phyloP scores from a whole-genome alignment of 768 basidiomycete genomes.

The Scleroderma bovista region DNA sequence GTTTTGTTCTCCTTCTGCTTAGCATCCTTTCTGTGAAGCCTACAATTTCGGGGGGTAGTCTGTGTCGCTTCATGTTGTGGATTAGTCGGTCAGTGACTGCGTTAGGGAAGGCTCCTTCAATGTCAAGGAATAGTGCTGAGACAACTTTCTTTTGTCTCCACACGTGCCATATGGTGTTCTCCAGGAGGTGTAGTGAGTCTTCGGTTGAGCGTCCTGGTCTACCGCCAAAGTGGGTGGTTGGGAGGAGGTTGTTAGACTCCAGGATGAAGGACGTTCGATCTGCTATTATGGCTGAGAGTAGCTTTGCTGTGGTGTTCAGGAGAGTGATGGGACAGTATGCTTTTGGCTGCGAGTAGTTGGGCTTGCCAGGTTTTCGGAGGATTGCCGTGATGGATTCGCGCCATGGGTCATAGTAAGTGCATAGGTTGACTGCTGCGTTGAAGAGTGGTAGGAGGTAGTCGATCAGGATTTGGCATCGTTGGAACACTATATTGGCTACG shows the following conservation, averaged over 20 bases:
- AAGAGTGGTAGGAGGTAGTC: slow-evolving; percentile 9
- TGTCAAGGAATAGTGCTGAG: background rate
- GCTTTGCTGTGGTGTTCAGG: slow-evolving; percentile 27
- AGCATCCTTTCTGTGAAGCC: slow-evolving; percentile 1
- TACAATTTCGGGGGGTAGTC: background rate
- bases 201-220: background rate
- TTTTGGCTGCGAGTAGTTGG: background rate
- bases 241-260: slow-evolving; percentile 30
- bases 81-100: no score
- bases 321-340: slow-evolving; percentile 36
- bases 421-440: slow-evolving; percentile 5
- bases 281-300: slow-evolving; percentile 19
- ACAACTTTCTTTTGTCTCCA: background rate
- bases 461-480: slow-evolving; percentile 7
- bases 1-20: slow-evolving; percentile 1
- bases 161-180: no score
- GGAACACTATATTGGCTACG: slow-evolving; percentile 18
- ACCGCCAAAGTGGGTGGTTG: slow-evolving; percentile 5
- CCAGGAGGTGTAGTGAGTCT: background rate
- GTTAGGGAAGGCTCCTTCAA: no score
- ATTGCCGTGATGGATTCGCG: no score
- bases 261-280: slow-evolving; percentile 18
- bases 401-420: slow-evolving; percentile 2
- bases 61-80: no score
- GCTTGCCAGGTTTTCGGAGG: no score